Evolutionary conservation across 176 grass and related monocot species (phyloP).

Genomic region (Echinochloa phyllopogon): DNA sequence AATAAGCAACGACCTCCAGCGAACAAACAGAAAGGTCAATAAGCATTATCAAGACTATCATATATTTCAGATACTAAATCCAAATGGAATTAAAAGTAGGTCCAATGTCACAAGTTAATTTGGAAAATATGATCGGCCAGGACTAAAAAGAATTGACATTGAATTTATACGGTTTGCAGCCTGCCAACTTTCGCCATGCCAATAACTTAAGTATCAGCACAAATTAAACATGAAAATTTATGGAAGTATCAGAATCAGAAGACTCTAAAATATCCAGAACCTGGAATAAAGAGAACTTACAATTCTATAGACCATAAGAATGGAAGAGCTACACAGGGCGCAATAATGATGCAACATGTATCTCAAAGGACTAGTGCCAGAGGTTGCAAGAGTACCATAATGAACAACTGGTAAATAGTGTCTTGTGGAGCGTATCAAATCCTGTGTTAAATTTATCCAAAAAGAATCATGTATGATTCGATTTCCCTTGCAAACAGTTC

Average conservation of each 20-base stretch:
- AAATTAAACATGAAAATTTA: slow-evolving; percentile 18
- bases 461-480: background rate
- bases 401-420: background rate
- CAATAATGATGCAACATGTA: slow-evolving; percentile 2
- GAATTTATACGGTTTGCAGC: slow-evolving; percentile 8
- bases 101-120: background rate
- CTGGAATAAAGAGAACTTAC: background rate
- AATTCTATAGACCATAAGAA: slow-evolving; percentile 28
- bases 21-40: background rate
- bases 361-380: slow-evolving; percentile 1
- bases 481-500: slow-evolving; percentile 33
- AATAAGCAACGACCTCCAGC: background rate
- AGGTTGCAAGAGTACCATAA: background rate
- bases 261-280: slow-evolving; percentile 9
- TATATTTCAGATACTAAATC: background rate
- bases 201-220: slow-evolving; percentile 9
- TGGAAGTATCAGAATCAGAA: background rate
- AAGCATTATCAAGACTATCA: background rate
- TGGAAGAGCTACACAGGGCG: background rate
- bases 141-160: slow-evolving; percentile 11
- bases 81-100: slow-evolving; percentile 9
- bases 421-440: background rate
- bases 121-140: background rate
- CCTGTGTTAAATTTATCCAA: background rate
- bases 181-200: background rate